Evolutionary conservation across 164 flowering plant species (phyloP).

Genomic region (Santalum album): DNA sequence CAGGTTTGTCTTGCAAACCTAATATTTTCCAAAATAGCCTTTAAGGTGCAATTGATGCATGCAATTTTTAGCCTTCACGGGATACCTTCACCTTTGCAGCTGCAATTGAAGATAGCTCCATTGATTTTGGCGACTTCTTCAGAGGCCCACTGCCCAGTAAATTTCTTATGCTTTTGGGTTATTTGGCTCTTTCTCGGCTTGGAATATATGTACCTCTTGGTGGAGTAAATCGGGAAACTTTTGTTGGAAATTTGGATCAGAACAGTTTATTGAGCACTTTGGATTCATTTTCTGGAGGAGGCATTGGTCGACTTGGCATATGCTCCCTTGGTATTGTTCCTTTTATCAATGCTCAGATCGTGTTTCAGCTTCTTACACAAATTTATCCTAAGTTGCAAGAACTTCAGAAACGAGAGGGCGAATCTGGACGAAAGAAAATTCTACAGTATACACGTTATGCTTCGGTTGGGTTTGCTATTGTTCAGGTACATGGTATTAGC

Average conservation of each 20-base stretch:
- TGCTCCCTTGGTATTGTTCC: slow-evolving; percentile 99
- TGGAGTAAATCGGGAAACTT: slow-evolving; percentile 93
- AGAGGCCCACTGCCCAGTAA: slow-evolving; percentile 97
- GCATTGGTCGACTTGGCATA: slow-evolving; percentile 95
- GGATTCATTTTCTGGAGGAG: slow-evolving; percentile 99
- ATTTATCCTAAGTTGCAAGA: slow-evolving; percentile 95
- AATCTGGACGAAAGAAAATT: slow-evolving; percentile 94
- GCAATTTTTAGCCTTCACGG: slow-evolving; percentile 12
- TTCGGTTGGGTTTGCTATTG: slow-evolving; percentile 95
- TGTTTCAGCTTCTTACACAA: slow-evolving; percentile 95
- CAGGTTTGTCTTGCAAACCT: slow-evolving; percentile 43
- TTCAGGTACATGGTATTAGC: slow-evolving; percentile 49
- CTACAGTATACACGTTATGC: slow-evolving; percentile 97
- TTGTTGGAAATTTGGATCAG: slow-evolving; percentile 87
- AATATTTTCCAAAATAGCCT: too few relatives aligned
- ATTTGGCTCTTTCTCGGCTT: slow-evolving; percentile 75
- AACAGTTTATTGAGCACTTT: slow-evolving; percentile 85
- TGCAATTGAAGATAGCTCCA: slow-evolving; percentile 96
- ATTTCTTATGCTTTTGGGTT: slow-evolving; percentile 86
- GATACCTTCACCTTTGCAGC: slow-evolving; percentile 50
- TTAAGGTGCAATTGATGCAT: slow-evolving; percentile 1
- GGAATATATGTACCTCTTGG: slow-evolving; percentile 96
- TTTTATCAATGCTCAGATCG: slow-evolving; percentile 92
- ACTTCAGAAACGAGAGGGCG: slow-evolving; percentile 99
- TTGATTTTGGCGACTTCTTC: slow-evolving; percentile 97